A percentile compares a stretch with the other conserved stretches of the same genome.
Evolutionary conservation across 805 yeast genomes (phyloP).

Genomic region (Maudiozyma serrabonitensis): DNA sequence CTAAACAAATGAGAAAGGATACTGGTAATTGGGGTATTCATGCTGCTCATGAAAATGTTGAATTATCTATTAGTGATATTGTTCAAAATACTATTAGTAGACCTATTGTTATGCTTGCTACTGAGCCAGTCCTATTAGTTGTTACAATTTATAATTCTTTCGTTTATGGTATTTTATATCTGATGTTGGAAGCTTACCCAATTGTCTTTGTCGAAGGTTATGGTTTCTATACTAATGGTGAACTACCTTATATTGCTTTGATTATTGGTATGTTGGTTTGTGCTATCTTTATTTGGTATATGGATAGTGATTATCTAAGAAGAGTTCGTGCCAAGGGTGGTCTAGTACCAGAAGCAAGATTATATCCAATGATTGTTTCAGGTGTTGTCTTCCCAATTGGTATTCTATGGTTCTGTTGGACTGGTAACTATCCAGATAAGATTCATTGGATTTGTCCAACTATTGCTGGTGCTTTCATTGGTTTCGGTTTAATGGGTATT

Average conservation of each 20-base stretch:
- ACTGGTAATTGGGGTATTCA: slow-evolving; percentile 80
- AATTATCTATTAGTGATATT: slow-evolving; percentile 48
- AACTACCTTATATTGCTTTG: slow-evolving; percentile 73
- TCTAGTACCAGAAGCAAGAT: slow-evolving; percentile 67
- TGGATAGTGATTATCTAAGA: slow-evolving; percentile 44
- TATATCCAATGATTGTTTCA: slow-evolving; percentile 67
- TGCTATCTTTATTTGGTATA: slow-evolving; percentile 39
- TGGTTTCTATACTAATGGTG: slow-evolving; percentile 39
- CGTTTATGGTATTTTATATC: slow-evolving; percentile 69
- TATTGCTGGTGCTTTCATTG: slow-evolving; percentile 52
- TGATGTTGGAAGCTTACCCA: slow-evolving; percentile 69
- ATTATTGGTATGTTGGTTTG: slow-evolving; percentile 60
- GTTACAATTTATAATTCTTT: slow-evolving; percentile 67
- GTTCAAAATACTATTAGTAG: slow-evolving; percentile 53
- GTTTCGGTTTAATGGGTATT: slow-evolving; percentile 58
- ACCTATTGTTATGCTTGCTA: slow-evolving; percentile 56
- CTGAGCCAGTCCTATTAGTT: slow-evolving; percentile 65
- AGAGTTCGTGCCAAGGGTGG: slow-evolving; percentile 44
- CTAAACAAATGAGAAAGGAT: slow-evolving; percentile 47
- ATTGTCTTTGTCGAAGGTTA: slow-evolving; percentile 57
- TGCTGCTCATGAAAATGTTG: slow-evolving; percentile 64
- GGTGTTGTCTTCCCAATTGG: slow-evolving; percentile 67
- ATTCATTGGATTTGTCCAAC: slow-evolving; percentile 80
- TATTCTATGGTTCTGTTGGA: slow-evolving; percentile 79
- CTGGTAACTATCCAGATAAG: slow-evolving; percentile 60